Percentiles rank a stretch among this genome's conserved stretches.
Evolutionary conservation across 495 filamentous ascomycete species (phyloP).

Genomic region (Pseudotulostoma volvatum): DNA sequence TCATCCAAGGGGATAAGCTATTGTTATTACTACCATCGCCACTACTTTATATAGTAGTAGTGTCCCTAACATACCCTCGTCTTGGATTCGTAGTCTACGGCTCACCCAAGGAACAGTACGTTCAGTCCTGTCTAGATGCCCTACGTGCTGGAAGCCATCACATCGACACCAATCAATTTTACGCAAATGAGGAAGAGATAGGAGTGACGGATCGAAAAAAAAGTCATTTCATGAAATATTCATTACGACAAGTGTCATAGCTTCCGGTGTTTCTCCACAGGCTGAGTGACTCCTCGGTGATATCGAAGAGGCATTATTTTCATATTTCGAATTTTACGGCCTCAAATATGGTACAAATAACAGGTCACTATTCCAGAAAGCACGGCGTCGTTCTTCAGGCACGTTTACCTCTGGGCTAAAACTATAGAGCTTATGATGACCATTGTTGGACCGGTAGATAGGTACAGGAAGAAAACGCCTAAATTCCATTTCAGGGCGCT

Average conservation of each 20-base stretch:
- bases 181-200: constrained; percentile 50
- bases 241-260: constrained; percentile 51
- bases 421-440: constrained; percentile 42
- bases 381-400: constrained; percentile 46
- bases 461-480: constrained; percentile 35
- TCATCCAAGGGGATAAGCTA: too few relatives aligned
- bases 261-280: constrained; percentile 36
- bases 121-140: constrained; percentile 41
- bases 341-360: constrained; percentile 55
- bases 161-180: constrained; percentile 59
- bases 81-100: constrained; percentile 67
- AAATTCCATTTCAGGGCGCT: constrained; percentile 46
- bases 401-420: constrained; percentile 49
- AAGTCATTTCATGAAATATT: constrained; percentile 41
- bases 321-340: constrained; percentile 19
- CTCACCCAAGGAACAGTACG: constrained; percentile 33
- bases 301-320: not conserved
- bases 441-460: constrained; percentile 34
- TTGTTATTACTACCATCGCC: too few relatives aligned
- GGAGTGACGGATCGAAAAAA: constrained; percentile 42
- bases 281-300: too few relatives aligned
- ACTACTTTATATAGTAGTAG: too few relatives aligned
- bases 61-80: too few relatives aligned
- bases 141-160: constrained; percentile 49
- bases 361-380: constrained; percentile 41